Evolutionary conservation across 495 filamentous ascomycete genomes (phyloP).

Genomic region (Evernia prunastri): DNA sequence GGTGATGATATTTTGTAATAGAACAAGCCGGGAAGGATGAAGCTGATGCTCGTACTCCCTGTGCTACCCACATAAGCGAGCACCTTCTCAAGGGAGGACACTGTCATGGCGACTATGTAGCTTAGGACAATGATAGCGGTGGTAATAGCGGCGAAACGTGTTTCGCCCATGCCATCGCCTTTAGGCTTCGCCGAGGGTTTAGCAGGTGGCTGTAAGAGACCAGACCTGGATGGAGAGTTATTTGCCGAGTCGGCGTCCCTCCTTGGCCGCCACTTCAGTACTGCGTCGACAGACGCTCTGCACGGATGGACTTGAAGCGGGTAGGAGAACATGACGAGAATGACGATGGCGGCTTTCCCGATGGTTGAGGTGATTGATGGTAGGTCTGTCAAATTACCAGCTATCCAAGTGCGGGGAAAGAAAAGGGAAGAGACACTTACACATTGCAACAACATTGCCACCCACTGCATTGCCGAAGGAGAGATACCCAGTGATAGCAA

Average conservation of each 20-base stretch:
- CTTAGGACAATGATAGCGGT: slow-evolving; percentile 75
- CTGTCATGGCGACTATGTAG: slow-evolving; percentile 83
- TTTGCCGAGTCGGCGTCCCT: slow-evolving; percentile 39
- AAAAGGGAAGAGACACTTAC: slow-evolving; percentile 36
- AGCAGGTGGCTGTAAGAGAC: slow-evolving; percentile 34
- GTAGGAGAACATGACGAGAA: slow-evolving; percentile 95
- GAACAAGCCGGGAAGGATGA: slow-evolving; percentile 91
- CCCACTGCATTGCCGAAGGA: slow-evolving; percentile 81
- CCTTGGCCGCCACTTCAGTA: slow-evolving; percentile 81
- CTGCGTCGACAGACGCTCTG: slow-evolving; percentile 84
- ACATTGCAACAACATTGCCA: slow-evolving; percentile 93
- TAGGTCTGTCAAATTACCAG: slow-evolving; percentile 43
- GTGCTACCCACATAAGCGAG: slow-evolving; percentile 94
- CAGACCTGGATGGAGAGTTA: slow-evolving; percentile 40
- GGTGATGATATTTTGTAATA: slow-evolving; percentile 97
- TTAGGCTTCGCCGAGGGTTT: slow-evolving; percentile 33
- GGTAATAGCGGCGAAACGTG: slow-evolving; percentile 84
- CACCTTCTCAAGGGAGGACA: slow-evolving; percentile 81
- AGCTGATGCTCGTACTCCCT: slow-evolving; percentile 88
- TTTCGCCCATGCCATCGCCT: slow-evolving; percentile 65
- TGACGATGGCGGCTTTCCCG: slow-evolving; percentile 87
- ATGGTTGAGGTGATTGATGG: slow-evolving; percentile 80
- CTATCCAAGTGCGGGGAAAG: not conserved
- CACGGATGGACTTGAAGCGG: slow-evolving; percentile 94
- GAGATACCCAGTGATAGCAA: slow-evolving; percentile 90